A percentile compares a stretch with the other conserved stretches of the same genome.
Conservation (phyloP, 257 asterid species). For the Rhazya stricta region DNA sequence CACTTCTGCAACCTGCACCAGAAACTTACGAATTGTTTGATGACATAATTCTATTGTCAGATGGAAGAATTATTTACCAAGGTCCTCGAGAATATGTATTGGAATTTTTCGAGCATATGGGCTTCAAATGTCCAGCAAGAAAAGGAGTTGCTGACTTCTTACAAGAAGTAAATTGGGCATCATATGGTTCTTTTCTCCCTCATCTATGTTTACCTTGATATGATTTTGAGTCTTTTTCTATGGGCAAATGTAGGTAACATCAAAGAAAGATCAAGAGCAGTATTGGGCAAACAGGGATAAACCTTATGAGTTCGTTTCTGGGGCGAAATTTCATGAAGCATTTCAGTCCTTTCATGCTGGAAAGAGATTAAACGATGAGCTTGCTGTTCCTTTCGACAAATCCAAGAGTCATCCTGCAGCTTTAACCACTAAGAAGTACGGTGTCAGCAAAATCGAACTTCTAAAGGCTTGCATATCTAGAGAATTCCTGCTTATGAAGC, state of each 20-base stretch:
- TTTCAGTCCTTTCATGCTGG: constrained; percentile 18
- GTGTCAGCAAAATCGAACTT: neutral
- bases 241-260: constrained; percentile 16
- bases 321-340: constrained; percentile 12
- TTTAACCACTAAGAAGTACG: neutral
- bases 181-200: neutral
- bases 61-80: constrained; percentile 77
- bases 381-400: constrained; percentile 12
- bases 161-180: constrained; percentile 19
- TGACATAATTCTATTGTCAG: constrained; percentile 73
- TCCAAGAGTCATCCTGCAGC: constrained; percentile 10
- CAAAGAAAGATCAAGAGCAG: constrained; percentile 25
- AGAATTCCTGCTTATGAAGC: constrained; percentile 72
- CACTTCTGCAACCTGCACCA: constrained; percentile 88
- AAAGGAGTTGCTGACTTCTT: constrained; percentile 81
- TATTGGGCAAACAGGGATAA: constrained; percentile 18
- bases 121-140: constrained; percentile 75
- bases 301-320: constrained; percentile 16
- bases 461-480: constrained; percentile 23
- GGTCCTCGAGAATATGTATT: constrained; percentile 70
- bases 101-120: constrained; percentile 60
- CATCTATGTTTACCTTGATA: too few relatives aligned
- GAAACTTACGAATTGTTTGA: constrained; percentile 80
- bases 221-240: neutral
- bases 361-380: constrained; percentile 11